Evolutionary conservation across 257 asterid genomes (phyloP).

Genomic region (Ballota nigra): DNA sequence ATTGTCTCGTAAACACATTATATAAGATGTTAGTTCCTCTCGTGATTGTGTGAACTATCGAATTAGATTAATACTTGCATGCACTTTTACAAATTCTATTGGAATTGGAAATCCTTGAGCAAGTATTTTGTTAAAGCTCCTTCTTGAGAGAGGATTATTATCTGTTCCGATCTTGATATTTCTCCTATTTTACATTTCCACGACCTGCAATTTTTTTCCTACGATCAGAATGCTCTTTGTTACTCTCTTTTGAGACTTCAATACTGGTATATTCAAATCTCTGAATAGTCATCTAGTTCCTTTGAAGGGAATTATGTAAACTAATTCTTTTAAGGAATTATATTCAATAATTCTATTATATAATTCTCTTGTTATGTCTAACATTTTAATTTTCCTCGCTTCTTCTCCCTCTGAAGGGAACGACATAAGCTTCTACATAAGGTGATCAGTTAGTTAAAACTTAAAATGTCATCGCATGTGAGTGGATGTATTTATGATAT

Average conservation of each 20-base stretch:
- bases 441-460: no score
- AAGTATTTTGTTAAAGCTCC: background rate
- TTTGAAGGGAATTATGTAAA: no score
- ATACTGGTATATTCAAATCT: background rate
- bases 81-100: background rate
- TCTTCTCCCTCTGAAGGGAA: no score
- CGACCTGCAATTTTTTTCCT: background rate
- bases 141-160: background rate
- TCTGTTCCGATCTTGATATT: background rate
- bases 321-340: no score
- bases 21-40: background rate
- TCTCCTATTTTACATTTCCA: background rate
- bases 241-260: background rate
- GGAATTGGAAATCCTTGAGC: background rate
- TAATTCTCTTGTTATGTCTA: background rate
- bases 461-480: no score
- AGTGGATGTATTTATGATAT: no score
- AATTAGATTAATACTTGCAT: background rate
- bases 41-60: slow-evolving; percentile 1
- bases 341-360: background rate
- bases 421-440: no score
- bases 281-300: background rate
- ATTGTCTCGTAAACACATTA: background rate
- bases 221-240: background rate
- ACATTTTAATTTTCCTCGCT: no score